Evolutionary conservation across 352 stramenopile species (phyloP).

Genomic region (Globisporangium nunn): DNA sequence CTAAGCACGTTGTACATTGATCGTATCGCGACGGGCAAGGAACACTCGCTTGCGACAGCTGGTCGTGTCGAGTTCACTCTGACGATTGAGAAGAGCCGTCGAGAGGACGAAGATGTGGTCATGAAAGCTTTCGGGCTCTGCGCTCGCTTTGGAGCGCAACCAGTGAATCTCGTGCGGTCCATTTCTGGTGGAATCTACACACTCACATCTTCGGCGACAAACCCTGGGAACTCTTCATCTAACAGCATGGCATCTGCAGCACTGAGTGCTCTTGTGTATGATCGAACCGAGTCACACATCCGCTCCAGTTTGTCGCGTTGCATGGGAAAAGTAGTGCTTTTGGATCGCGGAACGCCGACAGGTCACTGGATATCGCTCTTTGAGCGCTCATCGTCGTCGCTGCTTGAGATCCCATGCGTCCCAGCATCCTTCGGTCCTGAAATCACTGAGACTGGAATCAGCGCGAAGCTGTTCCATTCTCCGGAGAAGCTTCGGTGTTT

Average conservation of each 20-base stretch:
- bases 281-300: conserved; percentile 41
- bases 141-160: conserved; percentile 43
- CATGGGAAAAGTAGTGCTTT: conserved; percentile 41
- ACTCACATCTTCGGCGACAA: conserved; percentile 8
- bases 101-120: conserved; percentile 14
- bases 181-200: conserved; percentile 29
- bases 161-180: conserved; percentile 28
- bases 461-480: conserved; percentile 52
- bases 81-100: conserved; percentile 23
- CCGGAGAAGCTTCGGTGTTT: conserved; percentile 55
- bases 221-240: not conserved
- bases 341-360: conserved; percentile 50
- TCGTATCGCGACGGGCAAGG: conserved; percentile 42
- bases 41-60: conserved; percentile 51
- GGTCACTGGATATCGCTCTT: conserved; percentile 49
- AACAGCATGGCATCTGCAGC: conserved; percentile 11
- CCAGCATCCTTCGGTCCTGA: conserved; percentile 43
- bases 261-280: conserved; percentile 30
- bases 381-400: conserved; percentile 15
- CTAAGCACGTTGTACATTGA: conserved; percentile 43
- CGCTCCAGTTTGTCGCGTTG: conserved; percentile 32
- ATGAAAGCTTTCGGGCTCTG: conserved; percentile 36
- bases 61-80: conserved; percentile 43
- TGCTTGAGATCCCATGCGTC: conserved; percentile 55
- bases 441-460: conserved; percentile 26